Base-by-base conservation (phyloP, 305 asterid species). In the Fraxinus sp. region DNA sequence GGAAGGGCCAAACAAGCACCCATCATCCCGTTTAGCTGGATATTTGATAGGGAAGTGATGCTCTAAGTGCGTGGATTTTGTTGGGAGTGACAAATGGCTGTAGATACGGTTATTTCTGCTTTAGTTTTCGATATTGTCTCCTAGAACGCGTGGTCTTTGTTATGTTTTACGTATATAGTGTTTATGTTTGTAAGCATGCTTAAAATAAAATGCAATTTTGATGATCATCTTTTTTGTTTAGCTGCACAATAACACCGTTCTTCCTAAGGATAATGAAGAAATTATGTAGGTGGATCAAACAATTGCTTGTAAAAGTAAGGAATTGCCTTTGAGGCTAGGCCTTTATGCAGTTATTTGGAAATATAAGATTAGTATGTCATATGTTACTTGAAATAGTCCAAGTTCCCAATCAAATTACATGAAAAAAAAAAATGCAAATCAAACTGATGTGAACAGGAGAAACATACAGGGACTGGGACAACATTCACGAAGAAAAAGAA, bases 11-110 rank as follows among this genome's bases (percentile, higher is more conserved):
- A 88, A 55, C 78, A 87, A 78, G 86, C 66, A 37, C 80, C 82
- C 0, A 86, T 52, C 79, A 71, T 87, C 41, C 89, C 87, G 1
- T 90, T 90, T 78, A 90, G 90, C 77, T 90, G 93, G 93, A 87
- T 90, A 24, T 85, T 80, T 79, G 89, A 86, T 32, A 80, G 89
- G 75, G 87, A 88, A 80, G 87, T 90, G 81, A 86, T 66, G 74
- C 88, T 89, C 59, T 87, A 81, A 89, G 77, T 77, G 36, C 71
- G 22, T 49, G 76, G 24, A 52, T 5, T 52, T 52, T 16, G 22
- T 49, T 49, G 62, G 62, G 46, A 5, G 62, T 49, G 22, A 49
- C 22, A 62, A 62, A 18, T 6, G 28, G 71, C 3, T 20, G 32
- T 62, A 62, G 71, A 62, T 22, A 62, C 13, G 4, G 32, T 20